phyloP scores from a whole-genome alignment of 805 yeast species.

The Tetrapisispora phaffii region DNA sequence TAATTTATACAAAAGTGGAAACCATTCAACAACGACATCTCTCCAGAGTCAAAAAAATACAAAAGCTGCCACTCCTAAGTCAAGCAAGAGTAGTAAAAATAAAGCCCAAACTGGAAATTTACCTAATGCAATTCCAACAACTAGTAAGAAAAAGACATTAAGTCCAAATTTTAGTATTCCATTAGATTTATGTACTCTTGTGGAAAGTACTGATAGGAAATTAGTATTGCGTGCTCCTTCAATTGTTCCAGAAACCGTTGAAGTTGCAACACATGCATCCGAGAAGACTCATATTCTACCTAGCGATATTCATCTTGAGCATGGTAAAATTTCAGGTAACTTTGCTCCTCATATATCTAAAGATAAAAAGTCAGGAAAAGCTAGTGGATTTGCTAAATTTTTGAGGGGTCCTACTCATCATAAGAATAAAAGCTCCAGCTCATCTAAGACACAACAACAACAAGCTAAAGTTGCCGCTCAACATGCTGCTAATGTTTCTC shows the following conservation, averaged over 20 bases:
- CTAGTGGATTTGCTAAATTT: slow-evolving; percentile 12
- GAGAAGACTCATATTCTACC: background rate
- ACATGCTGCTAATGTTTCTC: background rate
- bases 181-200: slow-evolving; percentile 29
- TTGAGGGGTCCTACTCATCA: slow-evolving; percentile 7
- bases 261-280: background rate
- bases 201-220: slow-evolving; percentile 27
- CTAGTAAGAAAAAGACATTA: slow-evolving; percentile 38
- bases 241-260: background rate
- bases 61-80: background rate
- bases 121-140: background rate
- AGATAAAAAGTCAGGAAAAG: slow-evolving; percentile 2
- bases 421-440: background rate
- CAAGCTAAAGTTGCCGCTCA: background rate
- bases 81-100: background rate
- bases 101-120: background rate
- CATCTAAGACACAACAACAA: background rate
- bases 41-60: background rate
- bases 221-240: slow-evolving; percentile 4
- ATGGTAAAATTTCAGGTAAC: background rate
- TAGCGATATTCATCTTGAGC: background rate
- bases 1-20: slow-evolving; percentile 20
- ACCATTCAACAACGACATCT: background rate
- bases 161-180: slow-evolving; percentile 35
- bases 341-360: background rate